phyloP scores from a whole-genome alignment of 1,284 basidiomycete genomes.

The Apiotrichum domesticum region DNA sequence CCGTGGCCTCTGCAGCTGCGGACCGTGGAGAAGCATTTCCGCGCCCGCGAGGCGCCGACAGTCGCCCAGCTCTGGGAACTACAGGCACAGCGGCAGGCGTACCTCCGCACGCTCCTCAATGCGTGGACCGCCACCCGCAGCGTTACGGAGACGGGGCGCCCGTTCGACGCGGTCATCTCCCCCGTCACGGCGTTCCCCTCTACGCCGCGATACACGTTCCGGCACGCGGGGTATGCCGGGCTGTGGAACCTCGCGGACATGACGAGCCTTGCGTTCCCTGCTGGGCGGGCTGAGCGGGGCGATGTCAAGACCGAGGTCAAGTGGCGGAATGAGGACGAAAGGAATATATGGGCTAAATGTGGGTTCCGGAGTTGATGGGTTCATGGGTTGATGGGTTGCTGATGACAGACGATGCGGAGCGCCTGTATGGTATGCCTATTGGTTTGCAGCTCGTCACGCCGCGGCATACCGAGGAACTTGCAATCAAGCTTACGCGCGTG shows the following conservation, averaged over 20 bases:
- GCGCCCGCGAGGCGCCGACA: background rate
- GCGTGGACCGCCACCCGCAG: constrained; percentile 1
- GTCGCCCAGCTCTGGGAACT: constrained; percentile 6
- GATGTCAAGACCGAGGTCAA: constrained; percentile 46
- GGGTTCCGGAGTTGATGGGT: constrained; percentile 23
- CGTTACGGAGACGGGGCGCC: background rate
- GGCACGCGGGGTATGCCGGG: background rate
- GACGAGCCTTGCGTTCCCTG: constrained; percentile 58
- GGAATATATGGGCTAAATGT: constrained; percentile 54
- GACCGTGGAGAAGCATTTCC: background rate
- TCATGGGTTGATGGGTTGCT: background rate
- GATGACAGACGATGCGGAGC: constrained; percentile 54
- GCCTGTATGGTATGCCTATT: constrained; percentile 57
- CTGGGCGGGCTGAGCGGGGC: constrained; percentile 52
- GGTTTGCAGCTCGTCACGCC: constrained; percentile 60
- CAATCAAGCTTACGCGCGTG: constrained; percentile 17
- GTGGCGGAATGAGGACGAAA: constrained; percentile 53
- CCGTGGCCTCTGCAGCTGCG: constrained; percentile 10
- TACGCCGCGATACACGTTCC: constrained; percentile 1
- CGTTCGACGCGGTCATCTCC: constrained; percentile 7
- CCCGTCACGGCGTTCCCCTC: constrained; percentile 4
- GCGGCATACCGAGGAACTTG: constrained; percentile 51
- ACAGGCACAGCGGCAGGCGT: constrained; percentile 5
- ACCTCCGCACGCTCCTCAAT: background rate
- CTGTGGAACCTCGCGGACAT: constrained; percentile 51